Conservation (phyloP, 768 basidiomycete species). For the Boletus tylopilopsis region DNA sequence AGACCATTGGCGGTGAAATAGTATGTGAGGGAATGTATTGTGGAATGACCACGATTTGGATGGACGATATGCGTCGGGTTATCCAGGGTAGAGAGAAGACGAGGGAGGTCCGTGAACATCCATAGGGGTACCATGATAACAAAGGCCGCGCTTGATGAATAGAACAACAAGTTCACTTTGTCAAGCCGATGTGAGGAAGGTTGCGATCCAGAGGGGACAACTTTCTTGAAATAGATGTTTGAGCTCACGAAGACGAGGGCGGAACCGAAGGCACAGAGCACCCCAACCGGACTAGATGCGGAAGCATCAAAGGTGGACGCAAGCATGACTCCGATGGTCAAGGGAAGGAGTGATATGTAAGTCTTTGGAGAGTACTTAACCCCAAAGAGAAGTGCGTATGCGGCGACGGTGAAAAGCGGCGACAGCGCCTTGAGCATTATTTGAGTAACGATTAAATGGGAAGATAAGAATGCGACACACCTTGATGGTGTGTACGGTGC, state of each 20-base stretch:
- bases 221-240: slow-evolving; percentile 99
- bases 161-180: slow-evolving; percentile 94
- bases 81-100: slow-evolving; percentile 48
- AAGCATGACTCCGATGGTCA: slow-evolving; percentile 96
- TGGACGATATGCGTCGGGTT: slow-evolving; percentile 42
- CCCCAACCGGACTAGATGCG: slow-evolving; percentile 76
- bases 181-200: slow-evolving; percentile 75
- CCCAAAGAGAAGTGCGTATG: slow-evolving; percentile 89
- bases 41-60: slow-evolving; percentile 42
- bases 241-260: slow-evolving; percentile 96
- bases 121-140: slow-evolving; percentile 95
- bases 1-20: slow-evolving; percentile 93
- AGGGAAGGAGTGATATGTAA: slow-evolving; percentile 89
- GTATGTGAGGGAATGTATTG: slow-evolving; percentile 64
- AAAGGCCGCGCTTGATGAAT: slow-evolving; percentile 93
- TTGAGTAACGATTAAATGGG: slow-evolving; percentile 1
- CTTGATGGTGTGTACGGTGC: slow-evolving; percentile 99
- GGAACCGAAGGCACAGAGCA: slow-evolving; percentile 96
- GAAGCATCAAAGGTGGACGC: slow-evolving; percentile 93
- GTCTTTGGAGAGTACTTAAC: slow-evolving; percentile 92
- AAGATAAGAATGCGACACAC: slow-evolving; percentile 38
- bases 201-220: slow-evolving; percentile 69
- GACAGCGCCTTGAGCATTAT: slow-evolving; percentile 71
- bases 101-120: slow-evolving; percentile 81
- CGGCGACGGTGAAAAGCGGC: slow-evolving; percentile 93